A percentile compares a stretch with the other conserved stretches of the same genome.
phyloP scores from a whole-genome alignment of 2,329 filamentous ascomycete genomes.

The Xylaria multiplex region DNA sequence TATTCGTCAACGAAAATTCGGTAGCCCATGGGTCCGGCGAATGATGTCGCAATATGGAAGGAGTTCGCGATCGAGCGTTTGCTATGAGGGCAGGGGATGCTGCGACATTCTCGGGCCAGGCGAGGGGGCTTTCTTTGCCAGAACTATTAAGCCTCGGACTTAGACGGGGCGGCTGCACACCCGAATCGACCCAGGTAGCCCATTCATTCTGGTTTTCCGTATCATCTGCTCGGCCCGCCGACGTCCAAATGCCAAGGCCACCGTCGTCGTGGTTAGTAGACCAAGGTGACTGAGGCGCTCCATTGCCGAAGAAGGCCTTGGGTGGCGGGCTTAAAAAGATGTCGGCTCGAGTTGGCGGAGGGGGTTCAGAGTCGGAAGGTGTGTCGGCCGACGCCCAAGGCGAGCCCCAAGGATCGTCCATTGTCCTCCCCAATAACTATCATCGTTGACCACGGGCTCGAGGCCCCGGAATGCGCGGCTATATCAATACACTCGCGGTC shows the following conservation, averaged over 20 bases:
- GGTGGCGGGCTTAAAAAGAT: conserved; percentile 55
- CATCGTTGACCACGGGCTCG: conserved; percentile 44
- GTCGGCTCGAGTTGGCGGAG: conserved; percentile 48
- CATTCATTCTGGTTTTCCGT: conserved; percentile 44
- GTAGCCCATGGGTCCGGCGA: conserved; percentile 57
- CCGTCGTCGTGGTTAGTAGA: conserved; percentile 52
- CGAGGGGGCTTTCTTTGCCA: conserved; percentile 52
- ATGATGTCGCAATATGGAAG: conserved; percentile 49
- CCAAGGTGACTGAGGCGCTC: conserved; percentile 54
- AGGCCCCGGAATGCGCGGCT: conserved; percentile 29
- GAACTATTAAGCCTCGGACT: conserved; percentile 49
- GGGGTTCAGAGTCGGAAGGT: conserved; percentile 48
- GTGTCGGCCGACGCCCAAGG: conserved; percentile 63
- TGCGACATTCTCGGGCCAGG: conserved; percentile 54
- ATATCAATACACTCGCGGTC: conserved; percentile 6
- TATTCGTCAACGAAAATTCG: conserved; percentile 48
- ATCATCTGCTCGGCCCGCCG: conserved; percentile 44
- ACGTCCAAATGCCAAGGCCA: conserved; percentile 53
- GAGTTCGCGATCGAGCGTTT: conserved; percentile 47
- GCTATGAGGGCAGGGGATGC: conserved; percentile 50
- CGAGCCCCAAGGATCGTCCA: conserved; percentile 73
- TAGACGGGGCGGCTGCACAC: conserved; percentile 45
- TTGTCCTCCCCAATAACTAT: conserved; percentile 54
- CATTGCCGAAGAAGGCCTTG: conserved; percentile 54
- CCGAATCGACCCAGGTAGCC: conserved; percentile 48